A percentile compares a stretch with the other conserved stretches of the same genome.
Conservation (phyloP, 257 asterid species). For the Gynochthodes officinalis region DNA sequence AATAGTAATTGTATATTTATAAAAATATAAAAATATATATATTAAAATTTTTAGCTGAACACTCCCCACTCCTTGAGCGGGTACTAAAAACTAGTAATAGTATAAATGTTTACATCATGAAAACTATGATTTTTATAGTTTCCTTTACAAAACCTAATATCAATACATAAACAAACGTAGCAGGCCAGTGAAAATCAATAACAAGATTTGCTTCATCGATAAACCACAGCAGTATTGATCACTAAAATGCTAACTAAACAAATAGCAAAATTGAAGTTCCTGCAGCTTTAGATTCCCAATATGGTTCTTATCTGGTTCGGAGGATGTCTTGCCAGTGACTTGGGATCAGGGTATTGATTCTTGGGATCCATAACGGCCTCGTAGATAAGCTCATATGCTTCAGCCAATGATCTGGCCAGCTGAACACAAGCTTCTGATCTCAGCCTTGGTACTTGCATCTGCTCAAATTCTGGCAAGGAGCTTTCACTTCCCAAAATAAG, state of each 20-base stretch:
- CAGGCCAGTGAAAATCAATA: too few relatives aligned
- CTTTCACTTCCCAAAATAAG: slow-evolving; percentile 82
- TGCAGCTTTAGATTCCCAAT: slow-evolving; percentile 63
- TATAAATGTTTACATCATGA: too few relatives aligned
- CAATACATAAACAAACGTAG: too few relatives aligned
- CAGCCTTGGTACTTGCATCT: slow-evolving; percentile 79
- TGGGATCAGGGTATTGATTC: slow-evolving; percentile 74
- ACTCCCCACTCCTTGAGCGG: too few relatives aligned
- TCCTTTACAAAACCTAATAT: too few relatives aligned
- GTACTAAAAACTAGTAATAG: too few relatives aligned
- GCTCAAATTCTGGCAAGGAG: slow-evolving; percentile 84
- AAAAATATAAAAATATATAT: too few relatives aligned
- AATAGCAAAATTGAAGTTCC: neutral
- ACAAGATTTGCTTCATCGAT: neutral
- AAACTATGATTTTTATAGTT: too few relatives aligned
- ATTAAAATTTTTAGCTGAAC: too few relatives aligned
- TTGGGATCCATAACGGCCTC: slow-evolving; percentile 73
- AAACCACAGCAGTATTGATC: neutral
- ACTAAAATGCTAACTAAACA: neutral
- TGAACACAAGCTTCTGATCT: slow-evolving; percentile 71
- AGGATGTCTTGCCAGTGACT: slow-evolving; percentile 88
- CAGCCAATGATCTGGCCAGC: slow-evolving; percentile 68
- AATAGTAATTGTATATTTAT: too few relatives aligned
- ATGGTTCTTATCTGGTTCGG: slow-evolving; percentile 95
- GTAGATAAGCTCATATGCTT: slow-evolving; percentile 69